These are phyloP conservation scores for Microdochium bolleyi DNA, from an alignment of 2,329 filamentous ascomycete species.

Conservation along the genomic window DNA sequence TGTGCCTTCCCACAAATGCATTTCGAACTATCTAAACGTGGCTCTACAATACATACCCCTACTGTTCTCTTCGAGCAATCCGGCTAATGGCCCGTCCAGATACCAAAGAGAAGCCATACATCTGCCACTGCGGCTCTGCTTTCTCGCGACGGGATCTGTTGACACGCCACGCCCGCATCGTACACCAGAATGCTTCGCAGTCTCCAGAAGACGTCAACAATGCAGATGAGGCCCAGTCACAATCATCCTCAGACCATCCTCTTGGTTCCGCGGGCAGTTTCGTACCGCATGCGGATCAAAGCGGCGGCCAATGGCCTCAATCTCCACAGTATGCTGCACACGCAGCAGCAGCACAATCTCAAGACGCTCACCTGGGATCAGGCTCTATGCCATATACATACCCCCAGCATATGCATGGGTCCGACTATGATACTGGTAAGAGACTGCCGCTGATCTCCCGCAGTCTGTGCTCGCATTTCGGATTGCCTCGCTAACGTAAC, in stretches of 20 bases:
- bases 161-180: not conserved
- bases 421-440: not conserved
- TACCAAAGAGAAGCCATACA: not conserved
- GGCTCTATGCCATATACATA: not conserved
- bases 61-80: no score
- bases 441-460: not conserved
- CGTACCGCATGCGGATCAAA: not conserved
- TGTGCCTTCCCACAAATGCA: no score
- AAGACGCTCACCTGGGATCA: not conserved
- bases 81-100: not conserved
- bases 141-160: not conserved
- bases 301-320: not conserved
- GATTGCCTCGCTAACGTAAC: not conserved
- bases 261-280: not conserved
- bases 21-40: no score
- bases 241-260: not conserved
- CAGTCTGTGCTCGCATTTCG: not conserved
- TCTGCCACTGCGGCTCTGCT: not conserved
- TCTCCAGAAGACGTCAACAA: not conserved
- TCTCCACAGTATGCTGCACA: not conserved
- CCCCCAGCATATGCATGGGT: not conserved
- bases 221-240: not conserved
- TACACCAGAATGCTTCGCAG: not conserved
- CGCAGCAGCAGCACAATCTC: not conserved
- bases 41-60: no score